Base-by-base conservation (phyloP, 768 basidiomycete genomes). In the Galerina marginata region DNA sequence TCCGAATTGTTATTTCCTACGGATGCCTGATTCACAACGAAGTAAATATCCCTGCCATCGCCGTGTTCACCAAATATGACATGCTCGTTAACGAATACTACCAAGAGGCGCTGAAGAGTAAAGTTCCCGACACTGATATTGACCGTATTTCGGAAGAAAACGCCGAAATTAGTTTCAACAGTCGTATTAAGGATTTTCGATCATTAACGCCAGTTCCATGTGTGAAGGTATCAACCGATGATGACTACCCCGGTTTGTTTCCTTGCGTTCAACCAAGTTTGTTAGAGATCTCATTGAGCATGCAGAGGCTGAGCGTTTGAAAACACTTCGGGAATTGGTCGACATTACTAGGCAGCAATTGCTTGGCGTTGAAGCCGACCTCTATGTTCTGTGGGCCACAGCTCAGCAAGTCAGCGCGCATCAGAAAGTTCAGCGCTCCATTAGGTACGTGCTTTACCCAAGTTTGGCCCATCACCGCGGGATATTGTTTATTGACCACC, bases 11-110 rank as follows among this genome's bases (percentile, higher is more conserved):
- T 20, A 20, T 20, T 20, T 20, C 20, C 20, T 20, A 20, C 20
- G 1, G 20, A 9, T 20, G 10, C 11, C 1, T 26, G 23, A 36
- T 4, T 5, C 33, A 6, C 14, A 2, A 33, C 36, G 20, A 20
- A 69, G 65, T 55, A 25, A 33, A n/a, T 23, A 56, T 70, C 36
- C 68, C 71, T 5, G 52, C 72, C 38, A 66, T 74, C 25, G 65
- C 65, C 16, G 68, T 74, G 14, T 74, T 74, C 58, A 74, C 73
- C 6, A 71, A 74, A 56, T 73, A 67, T 47, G 73, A 74, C 59
- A 51, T 58, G 12, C 66, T 73, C 10, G 56, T 66, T 37, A 61
- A 58, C 0, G 46, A 58, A 26, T 36, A 45, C 10, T 36, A 29
- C 4, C 39, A 42, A 10, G n/a, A 16, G 20, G n/a, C 10, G 14